A percentile compares a stretch with the other conserved stretches of the same genome.
These are phyloP conservation scores for Moesziomyces sp. DNA, from an alignment of 1,284 basidiomycete genomes.

Conservation along the genomic window DNA sequence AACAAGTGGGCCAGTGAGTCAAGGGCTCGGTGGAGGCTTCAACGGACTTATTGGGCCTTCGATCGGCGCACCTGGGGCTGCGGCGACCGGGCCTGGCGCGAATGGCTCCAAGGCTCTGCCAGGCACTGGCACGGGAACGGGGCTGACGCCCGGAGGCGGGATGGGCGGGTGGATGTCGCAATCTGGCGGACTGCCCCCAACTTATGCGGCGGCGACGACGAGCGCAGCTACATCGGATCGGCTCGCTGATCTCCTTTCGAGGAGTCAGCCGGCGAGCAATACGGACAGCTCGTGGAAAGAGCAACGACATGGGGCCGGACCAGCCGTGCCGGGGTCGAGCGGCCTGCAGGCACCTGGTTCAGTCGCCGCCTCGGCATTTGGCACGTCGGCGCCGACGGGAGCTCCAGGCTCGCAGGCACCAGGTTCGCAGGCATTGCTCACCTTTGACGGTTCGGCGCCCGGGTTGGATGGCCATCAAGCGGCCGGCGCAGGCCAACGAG, in stretches of 20 bases:
- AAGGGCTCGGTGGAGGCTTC: constrained; percentile 39
- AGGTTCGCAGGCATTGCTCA: constrained; percentile 8
- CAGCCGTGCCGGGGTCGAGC: not conserved
- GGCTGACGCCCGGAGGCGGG: constrained; percentile 19
- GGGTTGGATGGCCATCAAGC: constrained; percentile 1
- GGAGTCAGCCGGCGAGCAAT: constrained; percentile 11
- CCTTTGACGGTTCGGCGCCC: constrained; percentile 15
- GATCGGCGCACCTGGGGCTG: constrained; percentile 16
- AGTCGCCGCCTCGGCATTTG: constrained; percentile 1
- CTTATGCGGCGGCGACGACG: constrained; percentile 10
- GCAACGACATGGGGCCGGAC: not conserved
- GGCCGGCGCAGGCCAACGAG: constrained; percentile 12
- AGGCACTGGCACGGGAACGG: constrained; percentile 1
- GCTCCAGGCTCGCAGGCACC: constrained; percentile 7
- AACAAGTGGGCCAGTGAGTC: constrained; percentile 9
- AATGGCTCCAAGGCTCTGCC: not conserved
- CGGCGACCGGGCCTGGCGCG: not conserved
- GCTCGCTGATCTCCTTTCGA: constrained; percentile 20
- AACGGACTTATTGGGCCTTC: constrained; percentile 32
- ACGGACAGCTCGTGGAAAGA: constrained; percentile 21
- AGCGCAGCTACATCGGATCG: constrained; percentile 10
- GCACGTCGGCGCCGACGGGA: constrained; percentile 1
- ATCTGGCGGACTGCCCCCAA: constrained; percentile 7
- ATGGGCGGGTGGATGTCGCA: constrained; percentile 33
- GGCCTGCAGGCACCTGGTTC: not conserved